phyloP scores from a whole-genome alignment of 202 grass and related monocot genomes.

The Carex arenaria region DNA sequence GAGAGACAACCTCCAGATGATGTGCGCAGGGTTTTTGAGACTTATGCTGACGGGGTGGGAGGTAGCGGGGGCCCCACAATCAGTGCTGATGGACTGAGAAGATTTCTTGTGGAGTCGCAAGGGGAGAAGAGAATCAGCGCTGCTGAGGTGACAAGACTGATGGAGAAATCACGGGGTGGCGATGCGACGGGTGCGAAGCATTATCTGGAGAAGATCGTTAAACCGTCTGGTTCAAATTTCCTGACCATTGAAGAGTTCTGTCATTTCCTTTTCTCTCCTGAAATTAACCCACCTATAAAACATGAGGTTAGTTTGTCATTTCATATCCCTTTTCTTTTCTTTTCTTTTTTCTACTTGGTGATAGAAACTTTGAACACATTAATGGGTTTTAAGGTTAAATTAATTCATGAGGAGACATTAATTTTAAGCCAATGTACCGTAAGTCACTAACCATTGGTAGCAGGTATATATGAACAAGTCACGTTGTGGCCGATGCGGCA shows the following conservation, averaged over 20 bases:
- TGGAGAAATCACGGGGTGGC: slow-evolving; percentile 10
- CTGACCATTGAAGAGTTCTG: slow-evolving; percentile 62
- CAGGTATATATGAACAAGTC: too few relatives aligned
- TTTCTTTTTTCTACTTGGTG: neutral
- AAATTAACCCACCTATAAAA: slow-evolving; percentile 59
- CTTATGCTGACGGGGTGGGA: neutral
- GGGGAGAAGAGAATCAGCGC: slow-evolving; percentile 29
- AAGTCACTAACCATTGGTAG: neutral
- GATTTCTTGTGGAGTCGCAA: slow-evolving; percentile 51
- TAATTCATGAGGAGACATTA: neutral
- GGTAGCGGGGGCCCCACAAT: slow-evolving; percentile 2
- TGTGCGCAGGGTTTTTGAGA: slow-evolving; percentile 39
- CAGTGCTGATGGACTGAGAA: slow-evolving; percentile 31
- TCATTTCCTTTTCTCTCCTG: slow-evolving; percentile 59
- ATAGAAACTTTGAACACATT: neutral
- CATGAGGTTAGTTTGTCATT: slow-evolving; percentile 35
- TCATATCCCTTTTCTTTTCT: neutral
- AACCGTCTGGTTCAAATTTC: neutral
- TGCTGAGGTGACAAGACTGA: slow-evolving; percentile 35
- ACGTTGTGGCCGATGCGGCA: too few relatives aligned
- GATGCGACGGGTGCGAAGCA: slow-evolving; percentile 30
- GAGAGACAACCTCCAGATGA: slow-evolving; percentile 67
- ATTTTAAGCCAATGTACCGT: neutral
- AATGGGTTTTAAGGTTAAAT: neutral
- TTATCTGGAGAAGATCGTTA: slow-evolving; percentile 26